Conservation (phyloP, 2,329 filamentous ascomycete genomes). For the Aspergillus latus region DNA sequence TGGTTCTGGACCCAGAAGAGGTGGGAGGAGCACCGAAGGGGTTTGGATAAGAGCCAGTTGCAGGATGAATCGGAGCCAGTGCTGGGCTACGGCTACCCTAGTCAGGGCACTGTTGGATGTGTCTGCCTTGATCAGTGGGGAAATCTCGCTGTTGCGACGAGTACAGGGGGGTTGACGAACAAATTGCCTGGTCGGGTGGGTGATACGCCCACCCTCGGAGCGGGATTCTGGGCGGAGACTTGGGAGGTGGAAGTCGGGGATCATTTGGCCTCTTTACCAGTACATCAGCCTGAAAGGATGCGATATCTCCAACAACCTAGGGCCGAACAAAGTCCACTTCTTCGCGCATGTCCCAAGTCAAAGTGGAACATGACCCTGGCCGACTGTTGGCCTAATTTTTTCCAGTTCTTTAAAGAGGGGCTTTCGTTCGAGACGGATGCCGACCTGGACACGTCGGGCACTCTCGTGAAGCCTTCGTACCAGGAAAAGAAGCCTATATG, state of each 20-base stretch:
- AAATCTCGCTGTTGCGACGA: conserved; percentile 66
- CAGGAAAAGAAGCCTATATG: background rate
- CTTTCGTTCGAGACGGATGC: background rate
- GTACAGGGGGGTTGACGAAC: conserved; percentile 79
- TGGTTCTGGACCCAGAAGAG: conserved; percentile 79
- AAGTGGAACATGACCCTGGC: conserved; percentile 13
- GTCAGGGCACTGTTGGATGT: conserved; percentile 81
- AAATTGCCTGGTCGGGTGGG: conserved; percentile 83
- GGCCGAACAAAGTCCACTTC: background rate
- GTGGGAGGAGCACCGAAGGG: conserved; percentile 74
- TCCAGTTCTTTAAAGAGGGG: background rate
- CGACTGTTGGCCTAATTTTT: conserved; percentile 2
- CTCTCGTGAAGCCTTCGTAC: conserved; percentile 1
- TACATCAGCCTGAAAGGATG: background rate
- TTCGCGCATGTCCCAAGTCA: background rate
- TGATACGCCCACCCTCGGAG: conserved; percentile 79
- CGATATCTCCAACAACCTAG: background rate
- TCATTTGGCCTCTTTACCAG: background rate
- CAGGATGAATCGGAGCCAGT: background rate
- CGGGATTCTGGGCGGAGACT: conserved; percentile 87
- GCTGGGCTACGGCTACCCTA: conserved; percentile 46
- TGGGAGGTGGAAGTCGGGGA: conserved; percentile 54
- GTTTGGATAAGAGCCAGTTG: conserved; percentile 38
- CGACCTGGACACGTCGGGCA: background rate
- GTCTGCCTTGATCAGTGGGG: conserved; percentile 78